Percentiles rank a stretch among this genome's conserved stretches.
Conservation (phyloP, 768 basidiomycete species). For the Lentinula sp. region DNA sequence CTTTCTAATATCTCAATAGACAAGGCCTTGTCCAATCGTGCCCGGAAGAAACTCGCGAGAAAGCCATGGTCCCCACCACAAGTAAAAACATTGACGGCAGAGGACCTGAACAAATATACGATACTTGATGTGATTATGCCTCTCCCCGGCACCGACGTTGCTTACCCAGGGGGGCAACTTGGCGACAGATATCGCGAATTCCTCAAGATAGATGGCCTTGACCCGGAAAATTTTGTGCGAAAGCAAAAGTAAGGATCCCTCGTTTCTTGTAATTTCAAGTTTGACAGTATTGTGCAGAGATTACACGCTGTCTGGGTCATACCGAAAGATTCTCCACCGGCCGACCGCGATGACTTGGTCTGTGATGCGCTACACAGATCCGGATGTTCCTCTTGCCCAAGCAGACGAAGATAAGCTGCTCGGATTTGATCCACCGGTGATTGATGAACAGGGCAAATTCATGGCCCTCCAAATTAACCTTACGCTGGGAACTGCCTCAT, state of each 20-base stretch:
- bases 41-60: constrained; percentile 25
- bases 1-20: neutral
- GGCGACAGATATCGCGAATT: constrained; percentile 83
- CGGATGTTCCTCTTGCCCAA: constrained; percentile 86
- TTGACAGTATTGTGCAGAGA: constrained; percentile 47
- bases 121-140: constrained; percentile 98
- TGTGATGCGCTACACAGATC: constrained; percentile 84
- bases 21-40: constrained; percentile 13
- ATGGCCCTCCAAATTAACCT: constrained; percentile 82
- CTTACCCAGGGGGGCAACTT: constrained; percentile 84
- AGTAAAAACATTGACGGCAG: constrained; percentile 73
- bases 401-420: constrained; percentile 93
- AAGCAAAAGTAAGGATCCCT: constrained; percentile 70
- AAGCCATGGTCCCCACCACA: constrained; percentile 63
- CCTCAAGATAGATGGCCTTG: constrained; percentile 79
- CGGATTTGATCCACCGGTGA: constrained; percentile 65
- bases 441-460: constrained; percentile 73
- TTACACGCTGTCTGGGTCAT: constrained; percentile 88
- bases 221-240: constrained; percentile 83
- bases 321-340: constrained; percentile 84
- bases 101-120: constrained; percentile 73
- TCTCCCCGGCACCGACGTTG: constrained; percentile 91
- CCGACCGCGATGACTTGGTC: constrained; percentile 82
- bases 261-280: neutral
- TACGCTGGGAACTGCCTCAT: constrained; percentile 85